A percentile compares a stretch with the other conserved stretches of the same genome.
Conservation (phyloP, 2,329 filamentous ascomycete species). For the Cadophora sp. region DNA sequence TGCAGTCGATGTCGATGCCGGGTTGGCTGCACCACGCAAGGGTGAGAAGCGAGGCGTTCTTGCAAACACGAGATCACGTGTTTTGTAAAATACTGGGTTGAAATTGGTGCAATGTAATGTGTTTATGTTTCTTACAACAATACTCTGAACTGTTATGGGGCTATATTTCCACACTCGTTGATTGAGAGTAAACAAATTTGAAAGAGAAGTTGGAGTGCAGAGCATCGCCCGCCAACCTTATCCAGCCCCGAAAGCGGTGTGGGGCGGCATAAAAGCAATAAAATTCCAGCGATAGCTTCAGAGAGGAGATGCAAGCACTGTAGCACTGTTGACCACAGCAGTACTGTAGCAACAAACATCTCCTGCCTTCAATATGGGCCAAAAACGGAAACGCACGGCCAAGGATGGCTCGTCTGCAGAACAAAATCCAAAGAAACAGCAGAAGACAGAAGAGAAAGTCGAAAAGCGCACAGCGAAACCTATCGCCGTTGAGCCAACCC, state of each 20-base stretch:
- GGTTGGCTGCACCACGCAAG: not conserved
- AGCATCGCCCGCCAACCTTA: not conserved
- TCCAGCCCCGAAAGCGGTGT: not conserved
- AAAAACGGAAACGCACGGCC: slow-evolving; percentile 52
- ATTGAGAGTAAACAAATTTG: not conserved
- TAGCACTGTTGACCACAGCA: not conserved
- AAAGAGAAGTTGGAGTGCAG: not conserved
- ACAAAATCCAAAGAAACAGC: slow-evolving; percentile 40
- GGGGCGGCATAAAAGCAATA: not conserved
- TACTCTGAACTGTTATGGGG: not conserved
- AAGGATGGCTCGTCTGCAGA: slow-evolving; percentile 35
- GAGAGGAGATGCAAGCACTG: not conserved
- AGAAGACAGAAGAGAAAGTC: slow-evolving; percentile 32
- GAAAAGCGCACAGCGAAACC: slow-evolving; percentile 26
- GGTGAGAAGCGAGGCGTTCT: not conserved
- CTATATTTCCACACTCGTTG: not conserved
- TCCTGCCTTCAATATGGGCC: slow-evolving; percentile 46
- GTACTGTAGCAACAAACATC: not conserved
- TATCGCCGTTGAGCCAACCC: slow-evolving; percentile 19
- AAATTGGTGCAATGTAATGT: too few species aligned
- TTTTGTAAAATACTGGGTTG: too few species aligned
- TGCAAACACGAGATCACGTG: slow-evolving; percentile 1
- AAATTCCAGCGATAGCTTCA: not conserved
- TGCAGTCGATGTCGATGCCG: too few species aligned
- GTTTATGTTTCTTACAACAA: too few species aligned